Percentiles rank a stretch among this genome's conserved stretches.
These are phyloP conservation scores for Nigrospora osmanthi DNA, from an alignment of 2,329 filamentous ascomycete genomes.

Conservation along the genomic window DNA sequence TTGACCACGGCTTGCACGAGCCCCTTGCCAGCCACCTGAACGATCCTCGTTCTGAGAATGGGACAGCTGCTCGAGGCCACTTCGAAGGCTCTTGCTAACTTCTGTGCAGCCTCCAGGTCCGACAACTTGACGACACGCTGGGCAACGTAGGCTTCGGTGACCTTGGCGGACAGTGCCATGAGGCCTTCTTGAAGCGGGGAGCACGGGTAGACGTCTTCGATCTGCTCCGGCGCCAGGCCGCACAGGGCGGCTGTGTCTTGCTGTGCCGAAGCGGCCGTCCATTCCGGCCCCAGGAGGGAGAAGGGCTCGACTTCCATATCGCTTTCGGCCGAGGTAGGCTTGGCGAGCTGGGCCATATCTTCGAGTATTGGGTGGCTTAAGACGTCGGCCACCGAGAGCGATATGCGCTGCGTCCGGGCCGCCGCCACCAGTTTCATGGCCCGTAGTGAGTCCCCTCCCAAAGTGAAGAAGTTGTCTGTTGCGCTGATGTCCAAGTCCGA, in stretches of 20 bases:
- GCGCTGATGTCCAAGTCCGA: conserved; percentile 19
- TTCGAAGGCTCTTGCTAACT: conserved; percentile 21
- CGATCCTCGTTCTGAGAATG: conserved; percentile 41
- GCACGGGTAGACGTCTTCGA: conserved; percentile 48
- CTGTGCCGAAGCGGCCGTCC: conserved; percentile 24
- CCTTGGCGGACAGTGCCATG: conserved; percentile 43
- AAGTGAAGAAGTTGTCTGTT: conserved; percentile 22
- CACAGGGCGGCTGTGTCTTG: conserved; percentile 32
- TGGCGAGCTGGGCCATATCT: conserved; percentile 32
- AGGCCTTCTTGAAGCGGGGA: conserved; percentile 47
- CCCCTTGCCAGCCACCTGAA: conserved; percentile 33
- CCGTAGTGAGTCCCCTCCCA: conserved; percentile 38
- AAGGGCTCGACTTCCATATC: conserved; percentile 25
- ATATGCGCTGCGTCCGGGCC: conserved; percentile 28
- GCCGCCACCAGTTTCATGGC: conserved; percentile 42
- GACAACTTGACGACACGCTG: conserved; percentile 36
- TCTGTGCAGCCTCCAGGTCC: conserved; percentile 22
- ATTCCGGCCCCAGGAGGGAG: conserved; percentile 27
- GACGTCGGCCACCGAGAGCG: conserved; percentile 35
- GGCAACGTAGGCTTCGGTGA: conserved; percentile 43
- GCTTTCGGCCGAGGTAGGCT: conserved; percentile 13
- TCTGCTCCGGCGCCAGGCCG: conserved; percentile 19
- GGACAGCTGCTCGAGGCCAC: conserved; percentile 25
- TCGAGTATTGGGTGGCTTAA: conserved; percentile 36
- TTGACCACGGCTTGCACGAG: conserved; percentile 39